Evolutionary conservation across 1,284 basidiomycete genomes (phyloP).

Genomic region (Somion occarium): DNA sequence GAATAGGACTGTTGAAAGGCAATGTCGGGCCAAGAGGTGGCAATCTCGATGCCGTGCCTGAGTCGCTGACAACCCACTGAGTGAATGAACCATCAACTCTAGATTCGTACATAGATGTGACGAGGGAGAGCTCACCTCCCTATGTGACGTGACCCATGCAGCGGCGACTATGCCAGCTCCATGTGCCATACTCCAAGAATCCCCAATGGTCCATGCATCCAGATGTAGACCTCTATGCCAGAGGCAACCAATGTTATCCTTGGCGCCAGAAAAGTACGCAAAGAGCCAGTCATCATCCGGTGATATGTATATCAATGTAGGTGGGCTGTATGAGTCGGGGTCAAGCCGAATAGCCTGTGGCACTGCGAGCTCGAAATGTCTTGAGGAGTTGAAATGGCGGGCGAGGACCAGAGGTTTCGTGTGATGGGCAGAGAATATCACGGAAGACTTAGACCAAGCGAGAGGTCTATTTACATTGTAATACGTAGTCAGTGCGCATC

Average conservation of each 20-base stretch:
- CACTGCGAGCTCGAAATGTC: conserved; percentile 53
- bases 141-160: conserved; percentile 53
- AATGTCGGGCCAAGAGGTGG: conserved; percentile 26
- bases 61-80: conserved; percentile 28
- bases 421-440: conserved; percentile 63
- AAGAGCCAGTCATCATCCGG: conserved; percentile 62
- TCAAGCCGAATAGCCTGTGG: conserved; percentile 43
- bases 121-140: conserved; percentile 44
- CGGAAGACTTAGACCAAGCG: conserved; percentile 63
- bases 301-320: conserved; percentile 55
- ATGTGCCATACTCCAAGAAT: conserved; percentile 48
- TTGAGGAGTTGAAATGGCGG: conserved; percentile 63
- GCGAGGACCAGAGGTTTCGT: conserved; percentile 54
- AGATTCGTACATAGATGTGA: neutral
- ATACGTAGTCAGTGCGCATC: neutral
- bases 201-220: conserved; percentile 58
- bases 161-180: conserved; percentile 56
- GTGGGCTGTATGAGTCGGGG: conserved; percentile 50
- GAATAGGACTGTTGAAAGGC: conserved; percentile 19
- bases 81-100: neutral
- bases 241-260: conserved; percentile 51
- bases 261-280: conserved; percentile 64
- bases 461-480: conserved; percentile 47
- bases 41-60: conserved; percentile 25
- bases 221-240: conserved; percentile 56